These are phyloP conservation scores for Prunus mira DNA, from an alignment of 306 rosid species.

Conservation along the genomic window DNA sequence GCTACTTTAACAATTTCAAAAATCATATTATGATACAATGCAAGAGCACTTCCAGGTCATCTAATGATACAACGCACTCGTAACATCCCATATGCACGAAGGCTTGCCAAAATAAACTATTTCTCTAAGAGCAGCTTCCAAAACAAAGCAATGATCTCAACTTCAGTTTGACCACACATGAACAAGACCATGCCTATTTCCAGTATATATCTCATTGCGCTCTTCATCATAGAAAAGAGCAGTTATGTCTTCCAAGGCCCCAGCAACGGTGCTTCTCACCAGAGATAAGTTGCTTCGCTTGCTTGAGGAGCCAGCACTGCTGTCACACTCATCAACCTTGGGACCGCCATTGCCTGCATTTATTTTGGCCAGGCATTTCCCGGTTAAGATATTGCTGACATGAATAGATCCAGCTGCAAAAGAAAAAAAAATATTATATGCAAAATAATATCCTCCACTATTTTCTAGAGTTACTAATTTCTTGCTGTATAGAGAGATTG, in stretches of 20 bases:
- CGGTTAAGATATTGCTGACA: conserved; percentile 76
- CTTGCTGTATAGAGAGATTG: neutral
- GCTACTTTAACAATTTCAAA: neutral
- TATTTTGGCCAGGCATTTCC: conserved; percentile 73
- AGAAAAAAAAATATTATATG: conserved; percentile 22
- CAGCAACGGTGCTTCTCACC: conserved; percentile 56
- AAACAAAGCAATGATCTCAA: conserved; percentile 2
- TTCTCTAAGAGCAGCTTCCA: conserved; percentile 11
- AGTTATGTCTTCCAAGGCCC: conserved; percentile 79
- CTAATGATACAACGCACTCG: neutral
- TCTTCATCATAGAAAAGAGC: conserved; percentile 82
- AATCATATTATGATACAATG: conserved; percentile 32
- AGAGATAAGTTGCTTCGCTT: conserved; percentile 35
- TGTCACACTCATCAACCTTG: conserved; percentile 31
- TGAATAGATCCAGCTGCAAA: conserved; percentile 72
- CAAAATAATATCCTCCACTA: neutral
- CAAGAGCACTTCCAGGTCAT: conserved; percentile 19
- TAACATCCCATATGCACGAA: neutral
- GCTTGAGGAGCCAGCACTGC: conserved; percentile 37
- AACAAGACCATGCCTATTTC: conserved; percentile 69
- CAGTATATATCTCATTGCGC: conserved; percentile 76
- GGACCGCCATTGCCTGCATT: conserved; percentile 39
- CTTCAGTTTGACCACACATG: conserved; percentile 81
- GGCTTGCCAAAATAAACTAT: neutral
- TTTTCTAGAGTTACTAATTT: neutral